A percentile compares a stretch with the other conserved stretches of the same genome.
Evolutionary conservation across 345 rosid genomes (phyloP).

Genomic region (Euphorbia lathyris): DNA sequence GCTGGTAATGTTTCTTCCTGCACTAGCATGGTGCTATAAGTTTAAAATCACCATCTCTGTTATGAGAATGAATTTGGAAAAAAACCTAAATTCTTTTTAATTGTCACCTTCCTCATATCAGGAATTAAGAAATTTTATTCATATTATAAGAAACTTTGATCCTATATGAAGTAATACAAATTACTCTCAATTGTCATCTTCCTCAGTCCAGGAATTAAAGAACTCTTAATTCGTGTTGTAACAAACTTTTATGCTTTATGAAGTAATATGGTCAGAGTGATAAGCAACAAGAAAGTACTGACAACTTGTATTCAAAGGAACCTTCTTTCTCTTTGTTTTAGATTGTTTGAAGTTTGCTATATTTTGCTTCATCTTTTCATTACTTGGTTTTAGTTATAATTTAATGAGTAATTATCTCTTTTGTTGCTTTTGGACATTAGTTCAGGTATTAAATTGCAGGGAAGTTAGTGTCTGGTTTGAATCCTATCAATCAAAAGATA

Average conservation of each 20-base stretch:
- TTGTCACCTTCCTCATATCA: background rate
- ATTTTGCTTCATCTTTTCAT: background rate
- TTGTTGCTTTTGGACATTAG: background rate
- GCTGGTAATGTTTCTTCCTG: conserved; percentile 49
- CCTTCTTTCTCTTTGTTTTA: background rate
- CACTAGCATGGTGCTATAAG: background rate
- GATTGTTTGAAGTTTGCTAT: background rate
- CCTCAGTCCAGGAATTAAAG: background rate
- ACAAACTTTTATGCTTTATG: background rate
- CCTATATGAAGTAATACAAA: background rate
- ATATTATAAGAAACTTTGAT: background rate
- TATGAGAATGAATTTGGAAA: background rate
- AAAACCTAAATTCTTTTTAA: background rate
- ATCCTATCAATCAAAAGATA: background rate
- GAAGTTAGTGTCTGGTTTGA: background rate
- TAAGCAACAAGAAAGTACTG: background rate
- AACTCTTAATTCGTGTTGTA: background rate
- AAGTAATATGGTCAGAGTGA: background rate
- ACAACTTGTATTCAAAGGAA: background rate
- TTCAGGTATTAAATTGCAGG: background rate
- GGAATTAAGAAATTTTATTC: background rate
- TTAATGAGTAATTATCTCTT: background rate
- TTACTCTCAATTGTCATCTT: background rate
- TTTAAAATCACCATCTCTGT: background rate
- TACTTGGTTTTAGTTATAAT: background rate